phyloP scores from a whole-genome alignment of 1,139 yeast genomes.

The Spathaspora jeffriesii region DNA sequence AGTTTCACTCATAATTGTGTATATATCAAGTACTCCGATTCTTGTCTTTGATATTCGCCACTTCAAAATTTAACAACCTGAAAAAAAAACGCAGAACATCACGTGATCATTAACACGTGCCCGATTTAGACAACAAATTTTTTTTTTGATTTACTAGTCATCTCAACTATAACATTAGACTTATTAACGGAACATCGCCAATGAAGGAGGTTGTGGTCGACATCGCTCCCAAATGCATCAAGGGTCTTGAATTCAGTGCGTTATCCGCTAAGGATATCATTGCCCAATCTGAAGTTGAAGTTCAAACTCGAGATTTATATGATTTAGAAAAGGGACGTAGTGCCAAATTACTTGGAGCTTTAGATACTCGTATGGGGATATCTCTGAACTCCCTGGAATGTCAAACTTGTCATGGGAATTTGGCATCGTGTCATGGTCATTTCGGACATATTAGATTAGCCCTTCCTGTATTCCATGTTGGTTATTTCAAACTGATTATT shows the following conservation, averaged over 20 bases:
- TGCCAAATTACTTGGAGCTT: constrained; percentile 82
- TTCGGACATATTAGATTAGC: constrained; percentile 95
- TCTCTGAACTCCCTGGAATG: constrained; percentile 86
- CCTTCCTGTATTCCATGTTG: constrained; percentile 96
- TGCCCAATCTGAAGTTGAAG: constrained; percentile 94
- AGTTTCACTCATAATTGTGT: not conserved
- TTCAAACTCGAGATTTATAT: constrained; percentile 86
- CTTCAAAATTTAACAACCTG: not conserved
- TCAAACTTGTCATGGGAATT: constrained; percentile 86
- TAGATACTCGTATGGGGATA: constrained; percentile 93
- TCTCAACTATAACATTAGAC: not conserved
- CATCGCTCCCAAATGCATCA: constrained; percentile 86
- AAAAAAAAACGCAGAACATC: not conserved
- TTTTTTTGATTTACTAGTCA: not conserved
- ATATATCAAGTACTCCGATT: not conserved
- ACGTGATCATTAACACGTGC: not conserved
- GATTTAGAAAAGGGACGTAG: constrained; percentile 83
- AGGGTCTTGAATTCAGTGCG: constrained; percentile 92
- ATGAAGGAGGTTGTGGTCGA: constrained; percentile 82
- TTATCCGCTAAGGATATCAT: constrained; percentile 88
- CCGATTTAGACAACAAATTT: not conserved
- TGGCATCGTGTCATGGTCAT: constrained; percentile 98
- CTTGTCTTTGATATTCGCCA: not conserved
- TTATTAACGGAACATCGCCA: not conserved
- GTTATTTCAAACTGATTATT: constrained; percentile 91